Evolutionary conservation across 805 yeast species (phyloP), one percentile per base, ranked within the genome.

Genomic region (Candida argentea): DNA sequence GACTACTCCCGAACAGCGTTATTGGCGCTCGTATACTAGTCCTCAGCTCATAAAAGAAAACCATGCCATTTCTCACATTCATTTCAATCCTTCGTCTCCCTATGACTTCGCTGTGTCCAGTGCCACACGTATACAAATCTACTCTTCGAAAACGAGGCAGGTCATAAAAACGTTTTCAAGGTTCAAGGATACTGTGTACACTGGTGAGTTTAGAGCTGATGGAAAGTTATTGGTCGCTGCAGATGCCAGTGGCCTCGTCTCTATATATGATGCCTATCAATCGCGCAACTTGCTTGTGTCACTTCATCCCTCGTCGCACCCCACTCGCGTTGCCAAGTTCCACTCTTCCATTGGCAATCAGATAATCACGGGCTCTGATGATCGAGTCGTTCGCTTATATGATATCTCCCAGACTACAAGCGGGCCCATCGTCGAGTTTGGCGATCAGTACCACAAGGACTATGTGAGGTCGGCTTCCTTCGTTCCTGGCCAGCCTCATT

Each of bases 81-180:
- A 77, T 38, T 91, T 91, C 66, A 86, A 82, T 49, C 95, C 95
- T 2, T 68, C 66, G 21, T 59, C 76, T 10, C 94, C 95, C 4
- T 77, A 83, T 48, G 95, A 91, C 56, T 82, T 89, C 58, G 97
- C 96, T 14, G 83, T 91, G 20, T 82, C 96, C 1, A 76, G 93
- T 17, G 77, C 94, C 12, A 80, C 96, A 0, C 68, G 96, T 47
- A 82, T 91, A 32, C 97, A 91, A 52, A 74, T 91, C 6, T 83
- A 89, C 46, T 82, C 94, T 0, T 78, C 95, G n/a, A 84, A 84
- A 52, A 91, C 97, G 0, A 70, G 96, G 44, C 94, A 85, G 48
- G 95, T 87, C 3, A 65, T 74, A 22, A 84, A 84, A 56, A 86
- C 95, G 0, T 82, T 86, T 40, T 68, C 76, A 3, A 57, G 96